Evolutionary conservation across 495 filamentous ascomycete species (phyloP).

Genomic region (Viridothelium virens): DNA sequence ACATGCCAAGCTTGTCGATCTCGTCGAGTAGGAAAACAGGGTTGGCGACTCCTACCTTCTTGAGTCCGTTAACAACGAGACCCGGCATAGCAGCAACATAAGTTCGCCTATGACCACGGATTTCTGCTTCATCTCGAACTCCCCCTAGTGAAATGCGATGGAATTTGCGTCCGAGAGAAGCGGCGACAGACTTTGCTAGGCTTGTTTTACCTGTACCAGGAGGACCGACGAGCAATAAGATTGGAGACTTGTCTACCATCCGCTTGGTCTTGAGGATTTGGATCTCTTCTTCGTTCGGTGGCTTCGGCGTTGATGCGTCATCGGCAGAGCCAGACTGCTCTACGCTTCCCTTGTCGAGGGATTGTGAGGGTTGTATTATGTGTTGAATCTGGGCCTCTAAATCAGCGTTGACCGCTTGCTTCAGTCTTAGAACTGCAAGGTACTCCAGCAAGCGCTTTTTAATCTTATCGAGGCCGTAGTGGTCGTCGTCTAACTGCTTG

Average conservation of each 20-base stretch:
- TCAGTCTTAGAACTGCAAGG: slow-evolving; percentile 86
- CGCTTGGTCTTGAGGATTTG: slow-evolving; percentile 60
- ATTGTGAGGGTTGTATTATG: slow-evolving; percentile 17
- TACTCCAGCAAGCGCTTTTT: slow-evolving; percentile 97
- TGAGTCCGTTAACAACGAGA: slow-evolving; percentile 84
- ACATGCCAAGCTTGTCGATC: slow-evolving; percentile 92
- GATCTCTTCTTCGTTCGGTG: slow-evolving; percentile 43
- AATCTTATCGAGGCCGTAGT: slow-evolving; percentile 94
- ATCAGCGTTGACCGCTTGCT: slow-evolving; percentile 76
- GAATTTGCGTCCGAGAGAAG: slow-evolving; percentile 88
- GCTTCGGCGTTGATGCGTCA: slow-evolving; percentile 47
- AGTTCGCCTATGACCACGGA: slow-evolving; percentile 88
- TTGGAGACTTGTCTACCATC: slow-evolving; percentile 91
- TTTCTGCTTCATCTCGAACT: slow-evolving; percentile 93
- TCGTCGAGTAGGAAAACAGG: slow-evolving; percentile 96
- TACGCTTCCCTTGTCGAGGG: slow-evolving; percentile 13
- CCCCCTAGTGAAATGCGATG: slow-evolving; percentile 95
- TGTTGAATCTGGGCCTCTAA: slow-evolving; percentile 62
- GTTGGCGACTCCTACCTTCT: slow-evolving; percentile 93
- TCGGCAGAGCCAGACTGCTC: slow-evolving; percentile 26
- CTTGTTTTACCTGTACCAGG: slow-evolving; percentile 96
- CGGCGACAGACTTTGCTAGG: slow-evolving; percentile 86
- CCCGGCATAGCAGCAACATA: slow-evolving; percentile 99
- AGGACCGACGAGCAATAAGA: slow-evolving; percentile 86
- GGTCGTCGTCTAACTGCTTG: slow-evolving; percentile 89